Evolutionary conservation across 192 early-diverging fungal genomes (phyloP), one percentile per base, ranked within the genome.

Genomic region (Coemansia sp.): DNA sequence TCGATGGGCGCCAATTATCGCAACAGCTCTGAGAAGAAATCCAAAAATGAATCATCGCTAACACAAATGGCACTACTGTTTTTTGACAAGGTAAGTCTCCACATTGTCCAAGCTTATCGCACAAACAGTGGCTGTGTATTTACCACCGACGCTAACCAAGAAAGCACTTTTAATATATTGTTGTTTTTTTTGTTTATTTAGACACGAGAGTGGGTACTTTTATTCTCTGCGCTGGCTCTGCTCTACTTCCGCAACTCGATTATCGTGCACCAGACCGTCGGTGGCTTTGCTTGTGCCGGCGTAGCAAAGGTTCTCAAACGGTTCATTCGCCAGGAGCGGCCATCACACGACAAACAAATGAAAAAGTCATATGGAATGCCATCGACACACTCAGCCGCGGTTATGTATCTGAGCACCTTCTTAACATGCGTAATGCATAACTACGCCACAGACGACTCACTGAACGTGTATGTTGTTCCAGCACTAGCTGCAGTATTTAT

Each of bases 291-390:
- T 11, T 82, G 80, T 46, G 47, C 63, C 3, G 30, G 44, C 0
- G 4, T 39, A 26, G 75, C 80, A n/a, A 82, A 82, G 46, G 11
- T 70, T 0, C 72, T 82, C 17, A 82, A 82, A 53, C 58, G 57
- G 3, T 2, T 74, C 44, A 66, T 82, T 55, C 52, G 69, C 16
- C 80, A 82, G 10, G 64, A 74, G n/a, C 80, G 80, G 0, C 80
- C 75, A 9, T 3, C 6, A 3, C 28, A 46, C 30, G 16, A 21
- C 26, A 63, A 21, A 2, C 37, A 47, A 37, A 28, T 11, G 7
- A 61, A 65, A 30, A 52, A 6, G n/a, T 74, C 75, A 10, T 82
- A 65, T 46, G 80, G 80, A 3, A 82, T 82, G 80, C 80, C 80
- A 35, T 82, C 80, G 17, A 72, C 80, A 0, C 80, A 82, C 57